A percentile compares a stretch with the other conserved stretches of the same genome.
These are phyloP conservation scores for Backusella macrospora DNA, from an alignment of 192 early-diverging fungal genomes.

Conservation along the genomic window DNA sequence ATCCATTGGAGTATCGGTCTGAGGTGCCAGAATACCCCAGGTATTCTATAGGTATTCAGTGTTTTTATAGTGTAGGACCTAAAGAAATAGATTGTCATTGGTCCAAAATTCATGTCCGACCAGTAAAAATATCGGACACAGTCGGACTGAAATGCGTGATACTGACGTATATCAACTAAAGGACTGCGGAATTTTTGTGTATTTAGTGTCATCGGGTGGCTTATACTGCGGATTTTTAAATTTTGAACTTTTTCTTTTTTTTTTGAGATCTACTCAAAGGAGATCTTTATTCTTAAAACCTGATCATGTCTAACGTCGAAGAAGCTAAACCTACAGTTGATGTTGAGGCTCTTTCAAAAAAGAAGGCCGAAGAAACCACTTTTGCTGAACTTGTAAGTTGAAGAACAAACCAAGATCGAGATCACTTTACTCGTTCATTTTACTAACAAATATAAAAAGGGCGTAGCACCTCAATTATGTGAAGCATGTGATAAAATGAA, in stretches of 20 bases:
- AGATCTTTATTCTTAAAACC: neutral
- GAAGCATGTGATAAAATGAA: constrained; percentile 88
- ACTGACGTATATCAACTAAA: too few relatives aligned
- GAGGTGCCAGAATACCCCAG: too few relatives aligned
- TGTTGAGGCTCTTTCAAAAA: constrained; percentile 29
- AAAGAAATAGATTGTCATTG: too few relatives aligned
- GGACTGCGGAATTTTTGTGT: too few relatives aligned
- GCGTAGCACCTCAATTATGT: constrained; percentile 85
- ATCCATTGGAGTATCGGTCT: too few relatives aligned
- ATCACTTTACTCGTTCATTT: neutral
- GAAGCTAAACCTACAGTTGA: constrained; percentile 17
- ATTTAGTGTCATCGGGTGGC: too few relatives aligned
- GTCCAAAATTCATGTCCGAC: too few relatives aligned
- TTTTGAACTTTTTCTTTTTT: neutral
- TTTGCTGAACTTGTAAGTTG: constrained; percentile 41
- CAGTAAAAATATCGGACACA: too few relatives aligned
- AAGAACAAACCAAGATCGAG: neutral
- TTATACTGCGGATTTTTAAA: neutral
- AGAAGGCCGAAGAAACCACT: constrained; percentile 30
- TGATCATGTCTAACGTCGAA: neutral
- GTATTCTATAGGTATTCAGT: too few relatives aligned
- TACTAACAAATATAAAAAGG: constrained; percentile 44
- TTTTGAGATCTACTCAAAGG: constrained; percentile 2
- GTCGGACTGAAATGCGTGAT: too few relatives aligned
- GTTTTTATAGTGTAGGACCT: too few relatives aligned